Percentiles rank a stretch among this genome's conserved stretches.
Evolutionary conservation across 495 filamentous ascomycete genomes (phyloP).

Genomic region (Aspergillus ostianus): DNA sequence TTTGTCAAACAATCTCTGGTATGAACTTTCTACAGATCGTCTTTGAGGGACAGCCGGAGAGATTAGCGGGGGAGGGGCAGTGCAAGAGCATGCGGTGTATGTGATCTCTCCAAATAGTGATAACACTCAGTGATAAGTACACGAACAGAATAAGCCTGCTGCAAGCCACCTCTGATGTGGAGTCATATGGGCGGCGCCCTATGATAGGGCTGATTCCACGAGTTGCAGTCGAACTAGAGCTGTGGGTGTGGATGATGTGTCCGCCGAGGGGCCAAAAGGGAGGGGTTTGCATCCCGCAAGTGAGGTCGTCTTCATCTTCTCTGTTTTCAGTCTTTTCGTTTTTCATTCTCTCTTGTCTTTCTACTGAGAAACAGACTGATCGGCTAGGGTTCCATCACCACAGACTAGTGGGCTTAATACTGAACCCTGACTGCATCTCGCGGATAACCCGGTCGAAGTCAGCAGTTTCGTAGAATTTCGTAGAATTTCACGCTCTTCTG

Average conservation of each 20-base stretch:
- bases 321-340: no score
- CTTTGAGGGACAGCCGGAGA: neutral
- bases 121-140: no score
- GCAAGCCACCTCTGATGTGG: neutral
- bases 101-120: no score
- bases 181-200: neutral
- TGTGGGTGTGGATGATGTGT: neutral
- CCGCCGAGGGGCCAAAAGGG: neutral
- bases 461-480: slow-evolving; percentile 15
- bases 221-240: neutral
- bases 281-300: neutral
- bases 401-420: slow-evolving; percentile 19
- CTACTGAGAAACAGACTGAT: no score
- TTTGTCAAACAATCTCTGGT: no score
- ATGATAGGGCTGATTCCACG: neutral
- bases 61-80: no score
- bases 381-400: slow-evolving; percentile 2
- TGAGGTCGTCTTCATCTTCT: no score
- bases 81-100: no score
- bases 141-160: no score
- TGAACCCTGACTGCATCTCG: slow-evolving; percentile 14
- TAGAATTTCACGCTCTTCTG: slow-evolving; percentile 19
- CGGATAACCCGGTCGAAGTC: slow-evolving; percentile 14
- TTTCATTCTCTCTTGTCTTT: no score
- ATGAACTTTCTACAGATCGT: no score